phyloP scores from a whole-genome alignment of 129 eudicot genomes.

The Cynara cardunculus region DNA sequence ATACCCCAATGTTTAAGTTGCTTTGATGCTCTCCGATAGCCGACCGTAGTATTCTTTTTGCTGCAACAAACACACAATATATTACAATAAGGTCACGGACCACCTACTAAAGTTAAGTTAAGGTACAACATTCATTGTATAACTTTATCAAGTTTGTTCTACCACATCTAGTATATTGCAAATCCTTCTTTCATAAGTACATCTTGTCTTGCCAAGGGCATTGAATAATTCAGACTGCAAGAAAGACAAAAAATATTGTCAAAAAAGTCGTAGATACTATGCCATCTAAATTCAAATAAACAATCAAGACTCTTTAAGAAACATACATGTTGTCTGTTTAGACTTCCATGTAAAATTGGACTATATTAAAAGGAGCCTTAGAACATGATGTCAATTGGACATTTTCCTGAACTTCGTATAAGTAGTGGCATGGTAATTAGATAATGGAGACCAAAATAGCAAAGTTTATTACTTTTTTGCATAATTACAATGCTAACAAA shows the following conservation, averaged over 20 bases:
- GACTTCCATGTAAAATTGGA: neutral
- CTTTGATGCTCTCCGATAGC: too few species aligned
- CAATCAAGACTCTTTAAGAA: too few species aligned
- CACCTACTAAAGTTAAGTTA: too few species aligned
- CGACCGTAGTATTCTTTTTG: too few species aligned
- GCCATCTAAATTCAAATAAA: neutral
- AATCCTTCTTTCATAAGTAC: constrained; percentile 62
- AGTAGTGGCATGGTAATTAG: neutral
- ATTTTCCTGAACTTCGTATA: neutral
- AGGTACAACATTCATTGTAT: too few species aligned
- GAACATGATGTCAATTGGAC: neutral
- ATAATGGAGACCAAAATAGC: neutral
- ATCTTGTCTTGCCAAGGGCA: constrained; percentile 69
- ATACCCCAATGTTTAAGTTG: too few species aligned
- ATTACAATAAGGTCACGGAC: too few species aligned
- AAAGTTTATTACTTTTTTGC: neutral
- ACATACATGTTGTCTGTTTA: neutral
- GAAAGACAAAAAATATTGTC: constrained; percentile 1
- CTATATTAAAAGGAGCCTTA: neutral
- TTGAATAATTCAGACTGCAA: constrained; percentile 86
- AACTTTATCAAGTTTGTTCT: too few species aligned
- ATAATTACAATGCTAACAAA: constrained; percentile 2
- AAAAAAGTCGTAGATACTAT: neutral
- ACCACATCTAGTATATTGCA: constrained; percentile 92
- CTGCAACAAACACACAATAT: too few species aligned